A percentile compares a stretch with the other conserved stretches of the same genome.
Conservation (phyloP, 208 protist species). For the Acanthamoeba polyphaga region DNA sequence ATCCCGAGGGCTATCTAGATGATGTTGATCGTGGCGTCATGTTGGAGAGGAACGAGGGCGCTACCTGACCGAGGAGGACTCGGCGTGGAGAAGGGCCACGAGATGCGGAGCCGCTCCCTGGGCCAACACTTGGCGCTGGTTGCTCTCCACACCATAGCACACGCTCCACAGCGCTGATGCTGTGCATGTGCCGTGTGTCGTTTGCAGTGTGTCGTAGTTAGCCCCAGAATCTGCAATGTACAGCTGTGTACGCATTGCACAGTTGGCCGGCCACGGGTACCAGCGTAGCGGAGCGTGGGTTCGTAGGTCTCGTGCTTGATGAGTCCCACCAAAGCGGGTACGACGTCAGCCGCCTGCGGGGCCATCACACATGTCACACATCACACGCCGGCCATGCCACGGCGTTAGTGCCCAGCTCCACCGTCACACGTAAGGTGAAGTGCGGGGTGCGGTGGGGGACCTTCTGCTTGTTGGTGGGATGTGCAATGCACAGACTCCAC, state of each 20-base stretch:
- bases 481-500: conserved; percentile 34
- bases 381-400: background rate
- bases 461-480: conserved; percentile 26
- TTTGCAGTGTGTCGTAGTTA: too few species aligned
- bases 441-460: background rate
- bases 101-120: background rate
- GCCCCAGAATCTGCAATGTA: background rate
- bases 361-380: background rate
- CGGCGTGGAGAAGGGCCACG: background rate
- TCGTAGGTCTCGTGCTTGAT: conserved; percentile 17
- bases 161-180: conserved; percentile 20
- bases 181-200: background rate
- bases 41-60: background rate
- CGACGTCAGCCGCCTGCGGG: background rate
- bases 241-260: background rate
- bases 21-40: too few species aligned
- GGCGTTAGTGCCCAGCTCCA: too few species aligned
- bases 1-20: too few species aligned
- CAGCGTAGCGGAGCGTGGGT: background rate
- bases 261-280: background rate
- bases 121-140: conserved; percentile 8
- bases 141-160: conserved; percentile 19
- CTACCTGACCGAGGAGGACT: background rate
- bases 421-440: background rate
- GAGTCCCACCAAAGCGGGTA: background rate